Percentiles rank a stretch among this genome's conserved stretches.
Evolutionary conservation across 2,329 filamentous ascomycete species (phyloP).

Genomic region (Aspergillus sp.): DNA sequence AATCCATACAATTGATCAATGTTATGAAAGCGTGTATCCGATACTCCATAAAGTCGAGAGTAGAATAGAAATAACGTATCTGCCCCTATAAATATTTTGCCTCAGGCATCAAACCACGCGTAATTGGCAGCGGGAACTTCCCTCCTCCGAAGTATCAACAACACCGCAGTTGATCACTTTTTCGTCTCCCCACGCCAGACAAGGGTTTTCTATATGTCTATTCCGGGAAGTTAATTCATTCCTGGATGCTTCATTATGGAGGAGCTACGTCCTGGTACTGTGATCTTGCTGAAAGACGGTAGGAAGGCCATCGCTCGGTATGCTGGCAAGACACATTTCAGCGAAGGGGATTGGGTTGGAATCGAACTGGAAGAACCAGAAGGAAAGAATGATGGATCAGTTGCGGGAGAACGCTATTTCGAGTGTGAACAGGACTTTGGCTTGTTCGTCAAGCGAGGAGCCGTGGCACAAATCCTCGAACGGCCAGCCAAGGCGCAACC

Average conservation of each 20-base stretch:
- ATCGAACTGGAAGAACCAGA: constrained; percentile 73
- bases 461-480: constrained; percentile 46
- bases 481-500: constrained; percentile 23
- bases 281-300: constrained; percentile 69
- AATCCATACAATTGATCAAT: too few species aligned
- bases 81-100: background rate
- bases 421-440: constrained; percentile 62
- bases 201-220: background rate
- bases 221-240: constrained; percentile 1
- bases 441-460: constrained; percentile 66
- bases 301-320: constrained; percentile 72
- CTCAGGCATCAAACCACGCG: background rate
- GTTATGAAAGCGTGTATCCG: too few species aligned
- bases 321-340: constrained; percentile 70
- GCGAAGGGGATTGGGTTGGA: constrained; percentile 77
- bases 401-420: constrained; percentile 82
- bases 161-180: constrained; percentile 6
- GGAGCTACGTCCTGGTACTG: constrained; percentile 53
- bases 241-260: constrained; percentile 19
- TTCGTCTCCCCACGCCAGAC: constrained; percentile 1
- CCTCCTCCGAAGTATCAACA: constrained; percentile 6
- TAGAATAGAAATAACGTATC: too few species aligned
- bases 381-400: constrained; percentile 91
- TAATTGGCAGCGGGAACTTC: background rate
- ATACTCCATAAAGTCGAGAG: too few species aligned